A percentile compares a stretch with the other conserved stretches of the same genome.
Evolutionary conservation across 2,329 filamentous ascomycete genomes (phyloP).

Genomic region (Leptographium galeiforme): DNA sequence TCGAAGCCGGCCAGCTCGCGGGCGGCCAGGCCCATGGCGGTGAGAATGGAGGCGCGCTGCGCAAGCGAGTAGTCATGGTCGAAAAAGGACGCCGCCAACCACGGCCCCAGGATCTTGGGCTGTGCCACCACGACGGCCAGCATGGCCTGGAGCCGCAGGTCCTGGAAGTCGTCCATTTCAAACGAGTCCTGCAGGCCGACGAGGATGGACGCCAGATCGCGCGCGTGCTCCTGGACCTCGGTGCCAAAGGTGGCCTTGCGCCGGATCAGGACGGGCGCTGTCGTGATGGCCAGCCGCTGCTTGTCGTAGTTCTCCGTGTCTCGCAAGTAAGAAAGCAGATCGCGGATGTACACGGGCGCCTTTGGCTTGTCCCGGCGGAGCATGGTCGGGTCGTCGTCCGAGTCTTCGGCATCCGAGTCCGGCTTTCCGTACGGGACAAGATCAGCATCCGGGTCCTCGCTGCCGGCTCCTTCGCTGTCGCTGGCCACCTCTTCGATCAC

Average conservation of each 20-base stretch:
- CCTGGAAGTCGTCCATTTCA: conserved; percentile 64
- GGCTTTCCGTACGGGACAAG: conserved; percentile 72
- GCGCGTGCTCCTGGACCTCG: conserved; percentile 72
- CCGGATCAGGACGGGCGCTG: conserved; percentile 68
- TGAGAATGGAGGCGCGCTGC: conserved; percentile 70
- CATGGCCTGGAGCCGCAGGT: conserved; percentile 65
- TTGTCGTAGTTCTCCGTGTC: conserved; percentile 76
- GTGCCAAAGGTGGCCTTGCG: conserved; percentile 80
- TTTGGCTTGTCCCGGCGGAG: conserved; percentile 71
- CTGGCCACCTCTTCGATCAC: conserved; percentile 55
- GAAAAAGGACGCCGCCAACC: conserved; percentile 77
- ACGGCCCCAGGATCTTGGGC: conserved; percentile 65
- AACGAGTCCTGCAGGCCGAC: conserved; percentile 76
- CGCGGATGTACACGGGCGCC: conserved; percentile 80
- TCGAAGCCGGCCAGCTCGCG: conserved; percentile 75
- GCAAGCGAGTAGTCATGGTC: conserved; percentile 81
- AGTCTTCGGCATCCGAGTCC: conserved; percentile 79
- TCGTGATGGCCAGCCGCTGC: conserved; percentile 65
- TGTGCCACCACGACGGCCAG: conserved; percentile 68
- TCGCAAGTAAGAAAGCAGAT: conserved; percentile 64
- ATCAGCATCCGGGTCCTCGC: conserved; percentile 39
- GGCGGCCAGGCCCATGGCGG: conserved; percentile 67
- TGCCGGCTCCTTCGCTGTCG: conserved; percentile 38
- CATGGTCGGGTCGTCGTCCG: conserved; percentile 82
- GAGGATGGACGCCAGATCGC: conserved; percentile 65